Conservation (phyloP, 1,139 yeast species). For the Torulaspora pretoriensis region DNA sequence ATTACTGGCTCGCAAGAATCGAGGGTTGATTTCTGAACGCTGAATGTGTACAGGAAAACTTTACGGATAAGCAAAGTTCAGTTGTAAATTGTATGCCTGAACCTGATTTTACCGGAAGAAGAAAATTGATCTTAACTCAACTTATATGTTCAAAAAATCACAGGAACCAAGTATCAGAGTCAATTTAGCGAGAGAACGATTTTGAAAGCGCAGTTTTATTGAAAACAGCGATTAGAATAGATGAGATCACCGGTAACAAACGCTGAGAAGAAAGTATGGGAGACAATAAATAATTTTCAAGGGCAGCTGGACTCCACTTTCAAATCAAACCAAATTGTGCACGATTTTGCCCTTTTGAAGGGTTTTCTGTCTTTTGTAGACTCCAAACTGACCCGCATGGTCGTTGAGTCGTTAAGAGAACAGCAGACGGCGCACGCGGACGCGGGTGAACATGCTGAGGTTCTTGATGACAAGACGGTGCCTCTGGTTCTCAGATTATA, state of each 20-base stretch:
- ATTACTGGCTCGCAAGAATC: neutral
- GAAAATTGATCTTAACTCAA: conserved; percentile 2
- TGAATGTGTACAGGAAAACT: conserved; percentile 1
- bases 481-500: conserved; percentile 42
- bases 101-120: conserved; percentile 6
- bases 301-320: conserved; percentile 26
- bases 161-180: neutral
- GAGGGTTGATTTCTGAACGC: neutral
- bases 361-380: conserved; percentile 32
- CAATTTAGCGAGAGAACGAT: neutral
- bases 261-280: conserved; percentile 17
- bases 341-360: conserved; percentile 31
- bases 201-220: conserved; percentile 7
- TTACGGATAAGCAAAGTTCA: conserved; percentile 2
- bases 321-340: conserved; percentile 23
- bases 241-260: conserved; percentile 15
- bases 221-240: conserved; percentile 8
- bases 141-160: conserved; percentile 7
- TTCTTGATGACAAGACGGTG: conserved; percentile 20
- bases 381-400: conserved; percentile 23
- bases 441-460: neutral
- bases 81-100: conserved; percentile 10
- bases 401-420: conserved; percentile 11
- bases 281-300: conserved; percentile 20
- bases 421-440: conserved; percentile 7